Evolutionary conservation across 2,329 filamentous ascomycete genomes (phyloP).

Genomic region (Hymenoscyphus salicellus): DNA sequence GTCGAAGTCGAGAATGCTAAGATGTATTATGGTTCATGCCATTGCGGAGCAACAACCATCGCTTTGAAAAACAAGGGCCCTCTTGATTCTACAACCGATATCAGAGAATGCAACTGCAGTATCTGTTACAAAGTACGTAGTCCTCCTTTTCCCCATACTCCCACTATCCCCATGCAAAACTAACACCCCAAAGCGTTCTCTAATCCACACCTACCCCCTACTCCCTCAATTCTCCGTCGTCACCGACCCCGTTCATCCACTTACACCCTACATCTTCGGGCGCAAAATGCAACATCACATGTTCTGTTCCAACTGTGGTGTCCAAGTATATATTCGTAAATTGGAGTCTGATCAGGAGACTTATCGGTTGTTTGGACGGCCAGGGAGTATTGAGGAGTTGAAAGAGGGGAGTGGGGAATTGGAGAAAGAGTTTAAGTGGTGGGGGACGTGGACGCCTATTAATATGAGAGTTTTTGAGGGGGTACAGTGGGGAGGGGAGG

Average conservation of each 20-base stretch:
- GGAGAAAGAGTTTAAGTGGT: background rate
- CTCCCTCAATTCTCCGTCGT: background rate
- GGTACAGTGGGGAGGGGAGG: constrained; percentile 2
- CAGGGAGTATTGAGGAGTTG: background rate
- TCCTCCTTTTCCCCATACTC: background rate
- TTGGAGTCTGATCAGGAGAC: background rate
- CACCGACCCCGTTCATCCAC: background rate
- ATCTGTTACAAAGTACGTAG: constrained; percentile 7
- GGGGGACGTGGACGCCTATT: background rate
- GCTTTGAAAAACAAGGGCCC: constrained; percentile 22
- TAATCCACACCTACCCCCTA: constrained; percentile 1
- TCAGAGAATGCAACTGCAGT: constrained; percentile 28
- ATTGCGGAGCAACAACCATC: constrained; percentile 23
- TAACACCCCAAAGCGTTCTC: constrained; percentile 1
- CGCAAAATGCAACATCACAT: constrained; percentile 2
- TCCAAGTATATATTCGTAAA: constrained; percentile 2
- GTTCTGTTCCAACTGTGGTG: constrained; percentile 11
- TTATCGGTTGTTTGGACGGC: background rate
- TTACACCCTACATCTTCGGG: constrained; percentile 9
- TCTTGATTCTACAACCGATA: constrained; percentile 7
- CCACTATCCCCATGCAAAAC: background rate
- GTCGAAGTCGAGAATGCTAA: constrained; percentile 21
- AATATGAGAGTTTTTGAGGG: constrained; percentile 12
- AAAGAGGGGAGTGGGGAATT: background rate
- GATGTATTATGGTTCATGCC: constrained; percentile 28